Conservation (phyloP, 2,329 filamentous ascomycete genomes). For the Polytolypa hystricis region DNA sequence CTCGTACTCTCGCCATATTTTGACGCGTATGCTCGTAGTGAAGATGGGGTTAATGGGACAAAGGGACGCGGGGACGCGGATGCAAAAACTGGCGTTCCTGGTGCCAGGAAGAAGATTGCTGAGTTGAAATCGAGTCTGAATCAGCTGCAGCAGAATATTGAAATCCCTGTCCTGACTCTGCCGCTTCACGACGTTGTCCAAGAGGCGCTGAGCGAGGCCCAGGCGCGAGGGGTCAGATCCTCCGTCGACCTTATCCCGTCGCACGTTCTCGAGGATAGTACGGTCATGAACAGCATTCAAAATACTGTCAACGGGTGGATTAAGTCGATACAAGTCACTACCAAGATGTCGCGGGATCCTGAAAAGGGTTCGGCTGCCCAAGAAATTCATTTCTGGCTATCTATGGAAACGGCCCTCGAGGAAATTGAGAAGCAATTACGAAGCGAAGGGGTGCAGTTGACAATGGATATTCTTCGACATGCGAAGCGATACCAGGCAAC, state of each 20-base stretch:
- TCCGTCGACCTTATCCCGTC: slow-evolving; percentile 68
- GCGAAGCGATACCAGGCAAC: slow-evolving; percentile 97
- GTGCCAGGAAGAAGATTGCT: slow-evolving; percentile 94
- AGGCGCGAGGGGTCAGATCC: slow-evolving; percentile 53
- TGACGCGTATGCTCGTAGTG: slow-evolving; percentile 83
- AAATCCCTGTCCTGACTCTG: slow-evolving; percentile 85
- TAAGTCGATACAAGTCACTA: slow-evolving; percentile 93
- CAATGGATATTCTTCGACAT: slow-evolving; percentile 88
- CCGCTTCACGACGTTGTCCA: slow-evolving; percentile 84
- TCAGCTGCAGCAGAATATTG: slow-evolving; percentile 93
- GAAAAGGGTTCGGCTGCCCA: slow-evolving; percentile 72
- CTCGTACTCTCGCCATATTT: slow-evolving; percentile 91
- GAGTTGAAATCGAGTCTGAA: slow-evolving; percentile 84
- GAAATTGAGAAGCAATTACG: slow-evolving; percentile 80
- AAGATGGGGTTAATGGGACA: slow-evolving; percentile 53
- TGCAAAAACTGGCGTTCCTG: slow-evolving; percentile 85
- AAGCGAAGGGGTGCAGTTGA: slow-evolving; percentile 80
- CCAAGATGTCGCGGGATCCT: slow-evolving; percentile 82
- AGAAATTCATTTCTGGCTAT: slow-evolving; percentile 98
- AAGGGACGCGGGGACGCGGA: slow-evolving; percentile 75
- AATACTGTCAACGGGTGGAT: slow-evolving; percentile 96
- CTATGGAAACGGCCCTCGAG: slow-evolving; percentile 88
- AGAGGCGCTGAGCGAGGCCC: slow-evolving; percentile 68
- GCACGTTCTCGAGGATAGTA: slow-evolving; percentile 71
- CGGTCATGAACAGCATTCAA: slow-evolving; percentile 87